phyloP scores from a whole-genome alignment of 108 stramenopile genomes.

The Fragilaria radians region DNA sequence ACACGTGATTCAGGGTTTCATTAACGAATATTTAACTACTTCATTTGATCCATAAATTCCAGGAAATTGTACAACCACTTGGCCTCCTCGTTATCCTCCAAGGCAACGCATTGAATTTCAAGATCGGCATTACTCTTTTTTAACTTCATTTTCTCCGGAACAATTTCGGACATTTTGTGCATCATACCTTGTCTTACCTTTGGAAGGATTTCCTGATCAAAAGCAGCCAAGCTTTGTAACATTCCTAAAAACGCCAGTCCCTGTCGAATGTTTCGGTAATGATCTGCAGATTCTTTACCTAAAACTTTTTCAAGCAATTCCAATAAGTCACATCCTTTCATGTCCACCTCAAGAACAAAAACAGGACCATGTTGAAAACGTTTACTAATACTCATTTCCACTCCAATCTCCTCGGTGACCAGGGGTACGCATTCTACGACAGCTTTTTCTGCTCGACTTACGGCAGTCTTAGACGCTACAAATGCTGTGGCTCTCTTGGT shows the following conservation, averaged over 20 bases:
- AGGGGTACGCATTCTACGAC: conserved; percentile 7
- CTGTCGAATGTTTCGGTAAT: neutral
- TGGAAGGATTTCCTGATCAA: conserved; percentile 12
- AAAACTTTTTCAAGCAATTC: conserved; percentile 4
- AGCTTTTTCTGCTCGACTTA: conserved; percentile 14
- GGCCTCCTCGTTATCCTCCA: conserved; percentile 17
- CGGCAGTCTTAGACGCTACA: conserved; percentile 11
- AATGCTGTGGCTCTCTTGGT: conserved; percentile 3
- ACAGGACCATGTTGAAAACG: conserved; percentile 16
- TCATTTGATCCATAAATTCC: conserved; percentile 16
- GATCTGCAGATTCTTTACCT: conserved; percentile 7
- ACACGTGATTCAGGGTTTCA: no score
- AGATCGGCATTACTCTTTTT: conserved; percentile 8
- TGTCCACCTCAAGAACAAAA: conserved; percentile 11
- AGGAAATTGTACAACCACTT: conserved; percentile 16
- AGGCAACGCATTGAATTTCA: conserved; percentile 16
- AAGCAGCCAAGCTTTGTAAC: conserved; percentile 4
- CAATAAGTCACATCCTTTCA: conserved; percentile 9
- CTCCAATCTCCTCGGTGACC: conserved; percentile 1
- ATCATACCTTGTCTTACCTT: conserved; percentile 11
- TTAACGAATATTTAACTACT: conserved; percentile 2
- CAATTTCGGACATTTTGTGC: conserved; percentile 12
- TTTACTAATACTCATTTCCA: conserved; percentile 13
- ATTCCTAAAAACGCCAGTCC: conserved; percentile 8
- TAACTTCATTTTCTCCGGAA: conserved; percentile 11